Base-by-base conservation (phyloP, 768 basidiomycete genomes). In the Rhizopogon rudus region DNA sequence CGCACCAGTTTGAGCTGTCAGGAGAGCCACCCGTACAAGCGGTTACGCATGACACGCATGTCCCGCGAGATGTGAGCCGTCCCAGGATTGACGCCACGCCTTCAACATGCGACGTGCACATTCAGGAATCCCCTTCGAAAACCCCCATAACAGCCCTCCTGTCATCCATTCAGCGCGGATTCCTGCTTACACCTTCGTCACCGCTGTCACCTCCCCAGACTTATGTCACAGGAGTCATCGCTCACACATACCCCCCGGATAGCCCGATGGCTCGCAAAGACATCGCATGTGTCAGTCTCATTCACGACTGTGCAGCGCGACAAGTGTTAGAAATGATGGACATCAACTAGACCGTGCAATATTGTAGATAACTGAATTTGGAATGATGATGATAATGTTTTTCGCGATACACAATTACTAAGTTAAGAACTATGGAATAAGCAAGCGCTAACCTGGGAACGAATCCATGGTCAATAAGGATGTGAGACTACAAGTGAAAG, bases 91-190 rank as follows among this genome's bases (percentile, higher is more conserved):
- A 9, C 20, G 33, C 10, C 39, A 40, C 39, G 13, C 33, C 39
- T 33, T 10, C 54, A 6, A 6, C 8, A 13, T 17, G 29, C 42
- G 35, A 37, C 10, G 10, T 39, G 2, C 3, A 35, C 14, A n/a
- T 40, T n/a, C 43, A 41, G 0, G 52, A 35, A 12, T 35, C 56
- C 29, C 68, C 69, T 13, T 61, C 60, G 3, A 81, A 75, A 57
- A 88, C 87, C 31, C 87, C 87, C 2, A 88, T 88, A 46, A 86
- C 87, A 6, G 73, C 80, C 8, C 76, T 88, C 31, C 69, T 84
- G 44, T 72, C 76, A 14, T 70, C 84, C 3, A 88, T 88, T 53
- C 79, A 88, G 59, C 79, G 76, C 14, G 87, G 86, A 33, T 88
- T 88, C 66, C 66, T 84, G n/a, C 77, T 81, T 60, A 82, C 84